A percentile compares a stretch with the other conserved stretches of the same genome.
phyloP scores from a whole-genome alignment of 1,139 yeast genomes.

The Keqinozyma sinolaborantium region DNA sequence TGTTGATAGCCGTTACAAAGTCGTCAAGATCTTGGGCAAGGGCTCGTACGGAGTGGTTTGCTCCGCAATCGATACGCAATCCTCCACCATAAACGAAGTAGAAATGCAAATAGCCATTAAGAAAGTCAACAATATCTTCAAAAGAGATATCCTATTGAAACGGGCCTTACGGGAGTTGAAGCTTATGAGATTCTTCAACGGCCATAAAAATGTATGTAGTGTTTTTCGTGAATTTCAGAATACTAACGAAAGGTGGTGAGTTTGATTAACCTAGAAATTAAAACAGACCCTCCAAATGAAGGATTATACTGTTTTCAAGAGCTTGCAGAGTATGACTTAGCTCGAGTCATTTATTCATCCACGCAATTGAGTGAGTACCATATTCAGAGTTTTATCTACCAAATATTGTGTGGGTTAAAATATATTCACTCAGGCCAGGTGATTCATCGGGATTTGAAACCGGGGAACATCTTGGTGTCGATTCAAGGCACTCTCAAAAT shows the following conservation, averaged over 20 bases:
- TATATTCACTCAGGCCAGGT: conserved; percentile 85
- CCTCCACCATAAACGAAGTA: conserved; percentile 14
- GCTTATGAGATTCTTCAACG: conserved; percentile 73
- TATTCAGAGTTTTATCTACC: conserved; percentile 71
- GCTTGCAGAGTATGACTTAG: conserved; percentile 74
- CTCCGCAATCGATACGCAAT: conserved; percentile 62
- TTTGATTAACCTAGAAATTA: conserved; percentile 70
- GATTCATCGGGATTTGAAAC: conserved; percentile 82
- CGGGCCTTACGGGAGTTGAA: conserved; percentile 78
- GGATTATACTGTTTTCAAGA: conserved; percentile 85
- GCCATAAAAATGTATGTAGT: conserved; percentile 62
- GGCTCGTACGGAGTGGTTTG: conserved; percentile 93
- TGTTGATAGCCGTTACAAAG: conserved; percentile 60
- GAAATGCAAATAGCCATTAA: conserved; percentile 62
- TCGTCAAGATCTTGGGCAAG: conserved; percentile 67
- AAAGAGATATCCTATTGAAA: conserved; percentile 59
- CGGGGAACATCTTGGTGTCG: conserved; percentile 78
- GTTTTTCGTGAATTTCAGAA: background rate
- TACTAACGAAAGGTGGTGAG: conserved; percentile 48
- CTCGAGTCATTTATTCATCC: conserved; percentile 71
- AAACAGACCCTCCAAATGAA: conserved; percentile 62
- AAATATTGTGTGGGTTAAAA: conserved; percentile 73
- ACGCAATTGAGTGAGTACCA: conserved; percentile 84
- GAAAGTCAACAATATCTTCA: conserved; percentile 67
- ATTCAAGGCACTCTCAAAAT: conserved; percentile 68